Evolutionary conservation across 768 basidiomycete species (phyloP).

Genomic region (Boletus huronensis): DNA sequence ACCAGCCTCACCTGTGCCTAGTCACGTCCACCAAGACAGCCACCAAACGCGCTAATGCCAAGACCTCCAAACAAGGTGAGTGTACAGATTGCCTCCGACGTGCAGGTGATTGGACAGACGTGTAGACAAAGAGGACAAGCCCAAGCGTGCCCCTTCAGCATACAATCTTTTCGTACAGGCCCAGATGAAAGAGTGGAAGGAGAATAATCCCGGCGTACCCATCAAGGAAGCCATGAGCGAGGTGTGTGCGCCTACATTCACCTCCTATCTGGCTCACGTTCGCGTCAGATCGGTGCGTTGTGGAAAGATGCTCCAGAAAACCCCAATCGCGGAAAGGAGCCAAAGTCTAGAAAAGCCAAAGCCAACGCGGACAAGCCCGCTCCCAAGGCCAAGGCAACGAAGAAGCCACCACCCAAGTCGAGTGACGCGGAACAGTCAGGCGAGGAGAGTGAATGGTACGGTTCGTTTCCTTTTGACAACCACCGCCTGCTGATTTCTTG

Average conservation of each 20-base stretch:
- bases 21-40: slow-evolving; percentile 54
- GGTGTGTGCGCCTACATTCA: slow-evolving; percentile 26
- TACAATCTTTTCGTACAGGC: slow-evolving; percentile 58
- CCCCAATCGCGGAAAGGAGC: slow-evolving; percentile 55
- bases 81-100: slow-evolving; percentile 3
- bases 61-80: slow-evolving; percentile 39
- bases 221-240: slow-evolving; percentile 53
- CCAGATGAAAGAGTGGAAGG: slow-evolving; percentile 56
- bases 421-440: slow-evolving; percentile 23
- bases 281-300: slow-evolving; percentile 46
- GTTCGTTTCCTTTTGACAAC: neutral
- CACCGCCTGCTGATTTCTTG: neutral
- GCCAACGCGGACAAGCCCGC: slow-evolving; percentile 21
- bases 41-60: slow-evolving; percentile 50
- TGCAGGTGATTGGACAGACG: neutral
- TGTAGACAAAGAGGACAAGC: slow-evolving; percentile 42
- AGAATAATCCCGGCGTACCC: slow-evolving; percentile 44
- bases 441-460: slow-evolving; percentile 22
- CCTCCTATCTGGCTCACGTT: slow-evolving; percentile 4
- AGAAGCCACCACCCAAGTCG: slow-evolving; percentile 19
- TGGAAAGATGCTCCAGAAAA: slow-evolving; percentile 64
- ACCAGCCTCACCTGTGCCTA: slow-evolving; percentile 21
- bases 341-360: slow-evolving; percentile 46
- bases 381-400: slow-evolving; percentile 3
- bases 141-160: slow-evolving; percentile 55